phyloP scores from a whole-genome alignment of 2,329 filamentous ascomycete species.

The Xylaria sp. region DNA sequence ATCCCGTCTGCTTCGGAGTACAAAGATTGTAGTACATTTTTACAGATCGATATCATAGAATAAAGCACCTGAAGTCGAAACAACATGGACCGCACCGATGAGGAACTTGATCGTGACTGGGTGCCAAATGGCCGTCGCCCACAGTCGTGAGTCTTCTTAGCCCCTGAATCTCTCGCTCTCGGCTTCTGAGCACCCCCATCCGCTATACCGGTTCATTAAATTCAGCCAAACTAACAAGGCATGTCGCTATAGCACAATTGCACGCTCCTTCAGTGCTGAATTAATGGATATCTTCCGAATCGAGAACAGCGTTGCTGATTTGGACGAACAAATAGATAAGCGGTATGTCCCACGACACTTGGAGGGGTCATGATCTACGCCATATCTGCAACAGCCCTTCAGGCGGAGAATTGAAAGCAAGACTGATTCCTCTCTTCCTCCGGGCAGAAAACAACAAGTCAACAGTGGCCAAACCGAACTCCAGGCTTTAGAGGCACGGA shows the following conservation, averaged over 20 bases:
- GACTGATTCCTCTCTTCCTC: slow-evolving; percentile 31
- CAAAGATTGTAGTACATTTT: slow-evolving; percentile 5
- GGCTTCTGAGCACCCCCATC: not conserved
- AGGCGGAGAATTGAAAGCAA: not conserved
- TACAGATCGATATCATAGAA: not conserved
- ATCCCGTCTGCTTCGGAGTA: slow-evolving; percentile 8
- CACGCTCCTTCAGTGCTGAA: slow-evolving; percentile 85
- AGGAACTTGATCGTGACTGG: slow-evolving; percentile 81
- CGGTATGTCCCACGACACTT: slow-evolving; percentile 69
- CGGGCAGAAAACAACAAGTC: slow-evolving; percentile 81
- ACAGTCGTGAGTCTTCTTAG: slow-evolving; percentile 75
- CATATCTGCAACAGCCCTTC: not conserved
- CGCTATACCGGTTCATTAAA: not conserved
- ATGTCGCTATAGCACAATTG: slow-evolving; percentile 74
- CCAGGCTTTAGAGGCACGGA: slow-evolving; percentile 83
- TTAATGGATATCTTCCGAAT: slow-evolving; percentile 91
- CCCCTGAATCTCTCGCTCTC: slow-evolving; percentile 36
- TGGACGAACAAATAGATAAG: slow-evolving; percentile 80
- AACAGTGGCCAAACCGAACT: slow-evolving; percentile 80
- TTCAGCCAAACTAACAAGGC: slow-evolving; percentile 36
- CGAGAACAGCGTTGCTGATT: slow-evolving; percentile 78
- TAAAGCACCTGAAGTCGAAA: slow-evolving; percentile 4
- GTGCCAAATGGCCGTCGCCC: slow-evolving; percentile 81
- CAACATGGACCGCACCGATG: slow-evolving; percentile 64
- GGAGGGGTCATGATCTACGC: slow-evolving; percentile 10